Conservation (phyloP, 805 yeast species). For the Pichia rugopelliculosa region DNA sequence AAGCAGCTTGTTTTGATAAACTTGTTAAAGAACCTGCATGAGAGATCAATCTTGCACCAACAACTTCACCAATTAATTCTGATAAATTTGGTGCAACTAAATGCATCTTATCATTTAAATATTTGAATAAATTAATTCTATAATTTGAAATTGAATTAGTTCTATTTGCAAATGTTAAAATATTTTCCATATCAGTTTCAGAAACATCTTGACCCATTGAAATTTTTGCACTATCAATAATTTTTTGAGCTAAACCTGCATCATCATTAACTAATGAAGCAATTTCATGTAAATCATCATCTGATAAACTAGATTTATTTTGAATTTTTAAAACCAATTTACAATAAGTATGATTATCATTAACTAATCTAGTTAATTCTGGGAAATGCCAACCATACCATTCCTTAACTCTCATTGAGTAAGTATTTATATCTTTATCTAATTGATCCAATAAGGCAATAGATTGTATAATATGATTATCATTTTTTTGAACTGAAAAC, state of each 20-base stretch:
- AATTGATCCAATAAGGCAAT: constrained; percentile 95
- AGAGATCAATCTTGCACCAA: constrained; percentile 96
- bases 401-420: constrained; percentile 94
- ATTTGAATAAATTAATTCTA: constrained; percentile 74
- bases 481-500: constrained; percentile 97
- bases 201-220: constrained; percentile 99
- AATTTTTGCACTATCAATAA: constrained; percentile 90
- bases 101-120: constrained; percentile 93
- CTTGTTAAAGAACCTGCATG: constrained; percentile 97
- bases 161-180: constrained; percentile 85
- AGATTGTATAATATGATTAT: constrained; percentile 98
- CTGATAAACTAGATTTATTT: constrained; percentile 78
- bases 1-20: constrained; percentile 96
- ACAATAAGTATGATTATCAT: constrained; percentile 84
- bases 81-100: constrained; percentile 96
- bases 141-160: constrained; percentile 88
- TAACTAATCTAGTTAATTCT: constrained; percentile 84
- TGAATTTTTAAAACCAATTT: constrained; percentile 71
- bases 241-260: constrained; percentile 83
- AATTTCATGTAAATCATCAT: constrained; percentile 79
- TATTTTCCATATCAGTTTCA: constrained; percentile 89
- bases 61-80: constrained; percentile 96
- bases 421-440: constrained; percentile 96
- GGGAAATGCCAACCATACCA: constrained; percentile 99
- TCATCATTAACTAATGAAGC: constrained; percentile 89